phyloP scores from a whole-genome alignment of 257 asterid genomes.

The Penstemon barbatus region DNA sequence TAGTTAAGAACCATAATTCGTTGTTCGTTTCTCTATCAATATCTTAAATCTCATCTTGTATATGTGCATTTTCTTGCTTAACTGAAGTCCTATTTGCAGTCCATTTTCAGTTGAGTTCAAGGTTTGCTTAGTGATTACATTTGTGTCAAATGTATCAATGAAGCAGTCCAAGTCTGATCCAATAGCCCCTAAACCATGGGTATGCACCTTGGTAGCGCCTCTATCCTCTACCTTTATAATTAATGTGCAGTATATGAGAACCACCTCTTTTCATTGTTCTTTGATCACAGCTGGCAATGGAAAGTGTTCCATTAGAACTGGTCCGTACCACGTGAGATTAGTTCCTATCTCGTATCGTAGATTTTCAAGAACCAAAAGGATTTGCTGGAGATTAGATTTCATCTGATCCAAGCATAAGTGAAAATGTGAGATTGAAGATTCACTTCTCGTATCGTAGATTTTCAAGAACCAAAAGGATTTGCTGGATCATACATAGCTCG shows the following conservation, averaged over 20 bases:
- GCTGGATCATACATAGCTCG: too few relatives aligned
- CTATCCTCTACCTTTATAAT: slow-evolving; percentile 4
- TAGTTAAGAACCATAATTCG: not conserved
- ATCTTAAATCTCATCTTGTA: not conserved
- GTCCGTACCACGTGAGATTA: slow-evolving; percentile 66
- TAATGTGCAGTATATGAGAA: not conserved
- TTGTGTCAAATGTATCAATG: slow-evolving; percentile 55
- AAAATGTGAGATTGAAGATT: too few relatives aligned
- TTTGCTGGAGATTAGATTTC: too few relatives aligned
- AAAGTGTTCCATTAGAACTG: slow-evolving; percentile 77
- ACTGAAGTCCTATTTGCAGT: slow-evolving; percentile 40
- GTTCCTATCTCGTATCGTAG: too few relatives aligned
- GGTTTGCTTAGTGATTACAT: slow-evolving; percentile 60
- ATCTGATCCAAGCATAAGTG: too few relatives aligned
- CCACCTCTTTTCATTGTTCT: slow-evolving; percentile 1
- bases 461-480: too few relatives aligned
- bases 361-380: too few relatives aligned
- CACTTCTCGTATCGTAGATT: too few relatives aligned
- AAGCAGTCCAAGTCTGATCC: slow-evolving; percentile 48
- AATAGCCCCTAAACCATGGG: slow-evolving; percentile 60
- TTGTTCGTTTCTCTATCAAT: not conserved
- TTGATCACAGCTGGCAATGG: slow-evolving; percentile 57
- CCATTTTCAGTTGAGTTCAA: slow-evolving; percentile 87
- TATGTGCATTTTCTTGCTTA: not conserved
- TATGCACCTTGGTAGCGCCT: slow-evolving; percentile 33